Conservation (phyloP, 208 protist genomes). For the Wallacemonas sp. region DNA sequence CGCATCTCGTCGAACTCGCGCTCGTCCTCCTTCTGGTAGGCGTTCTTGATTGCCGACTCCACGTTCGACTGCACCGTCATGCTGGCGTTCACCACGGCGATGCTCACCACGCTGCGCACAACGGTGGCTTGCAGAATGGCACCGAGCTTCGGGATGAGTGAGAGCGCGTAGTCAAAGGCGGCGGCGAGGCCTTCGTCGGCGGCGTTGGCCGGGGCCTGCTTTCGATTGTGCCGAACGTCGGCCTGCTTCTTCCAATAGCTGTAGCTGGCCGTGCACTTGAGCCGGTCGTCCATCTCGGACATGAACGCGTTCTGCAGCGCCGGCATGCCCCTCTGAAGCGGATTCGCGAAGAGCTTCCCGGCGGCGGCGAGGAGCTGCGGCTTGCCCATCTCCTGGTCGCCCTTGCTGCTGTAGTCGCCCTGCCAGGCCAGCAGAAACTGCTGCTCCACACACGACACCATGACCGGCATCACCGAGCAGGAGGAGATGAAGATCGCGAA, state of each 20-base stretch:
- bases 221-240: conserved; percentile 33
- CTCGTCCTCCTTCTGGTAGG: conserved; percentile 44
- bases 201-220: conserved; percentile 18
- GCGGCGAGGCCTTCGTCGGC: conserved; percentile 44
- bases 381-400: conserved; percentile 56
- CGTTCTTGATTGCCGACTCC: conserved; percentile 49
- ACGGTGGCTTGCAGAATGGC: conserved; percentile 71
- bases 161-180: conserved; percentile 72
- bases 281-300: conserved; percentile 56
- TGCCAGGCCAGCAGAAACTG: conserved; percentile 85
- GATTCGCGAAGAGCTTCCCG: conserved; percentile 68
- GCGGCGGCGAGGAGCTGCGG: conserved; percentile 70
- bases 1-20: conserved; percentile 63
- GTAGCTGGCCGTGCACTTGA: conserved; percentile 49
- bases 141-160: conserved; percentile 62
- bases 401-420: conserved; percentile 59
- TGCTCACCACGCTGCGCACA: conserved; percentile 75
- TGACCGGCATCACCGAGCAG: conserved; percentile 73
- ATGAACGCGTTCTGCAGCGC: conserved; percentile 61
- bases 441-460: conserved; percentile 88
- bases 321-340: conserved; percentile 80
- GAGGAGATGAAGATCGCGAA: conserved; percentile 79
- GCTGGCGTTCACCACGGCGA: conserved; percentile 62
- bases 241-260: conserved; percentile 73
- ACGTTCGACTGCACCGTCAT: conserved; percentile 68